These are phyloP conservation scores for Anaeromyces robustus DNA, from an alignment of 192 early-diverging fungal species.

Conservation along the genomic window DNA sequence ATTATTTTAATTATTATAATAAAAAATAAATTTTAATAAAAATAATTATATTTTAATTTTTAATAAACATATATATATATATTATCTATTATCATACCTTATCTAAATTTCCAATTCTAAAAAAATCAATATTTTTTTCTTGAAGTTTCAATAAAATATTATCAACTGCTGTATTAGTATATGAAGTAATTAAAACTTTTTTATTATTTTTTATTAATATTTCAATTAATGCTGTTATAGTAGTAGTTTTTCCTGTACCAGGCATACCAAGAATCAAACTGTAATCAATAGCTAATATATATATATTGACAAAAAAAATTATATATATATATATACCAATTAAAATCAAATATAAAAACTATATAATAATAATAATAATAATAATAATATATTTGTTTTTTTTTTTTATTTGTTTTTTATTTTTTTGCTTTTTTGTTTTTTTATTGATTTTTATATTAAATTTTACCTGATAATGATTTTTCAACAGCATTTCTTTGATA, in stretches of 20 bases:
- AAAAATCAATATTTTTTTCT: constrained; percentile 40
- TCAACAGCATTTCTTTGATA: constrained; percentile 56
- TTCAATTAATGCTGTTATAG: constrained; percentile 61
- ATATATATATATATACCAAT: too few relatives aligned
- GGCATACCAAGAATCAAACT: constrained; percentile 89
- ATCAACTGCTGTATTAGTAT: constrained; percentile 87
- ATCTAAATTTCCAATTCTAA: constrained; percentile 56
- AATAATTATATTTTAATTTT: too few relatives aligned
- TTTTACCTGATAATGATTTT: constrained; percentile 47
- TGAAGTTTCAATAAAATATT: constrained; percentile 77
- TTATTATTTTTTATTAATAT: constrained; percentile 50
- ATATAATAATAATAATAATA: neutral
- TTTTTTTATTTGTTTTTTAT: too few relatives aligned
- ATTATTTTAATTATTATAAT: neutral
- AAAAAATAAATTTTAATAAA: too few relatives aligned
- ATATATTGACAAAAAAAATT: neutral
- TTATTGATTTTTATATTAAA: too few relatives aligned
- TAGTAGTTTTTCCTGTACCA: constrained; percentile 90
- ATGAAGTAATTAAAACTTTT: constrained; percentile 68
- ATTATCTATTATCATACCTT: constrained; percentile 20
- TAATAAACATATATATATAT: neutral
- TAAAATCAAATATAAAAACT: too few relatives aligned
- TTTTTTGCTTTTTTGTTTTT: too few relatives aligned
- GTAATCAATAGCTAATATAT: constrained; percentile 54
- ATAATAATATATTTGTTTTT: too few relatives aligned